Evolutionary conservation across 208 protist genomes (phyloP).

Genomic region (Trichomonas gallinae): DNA sequence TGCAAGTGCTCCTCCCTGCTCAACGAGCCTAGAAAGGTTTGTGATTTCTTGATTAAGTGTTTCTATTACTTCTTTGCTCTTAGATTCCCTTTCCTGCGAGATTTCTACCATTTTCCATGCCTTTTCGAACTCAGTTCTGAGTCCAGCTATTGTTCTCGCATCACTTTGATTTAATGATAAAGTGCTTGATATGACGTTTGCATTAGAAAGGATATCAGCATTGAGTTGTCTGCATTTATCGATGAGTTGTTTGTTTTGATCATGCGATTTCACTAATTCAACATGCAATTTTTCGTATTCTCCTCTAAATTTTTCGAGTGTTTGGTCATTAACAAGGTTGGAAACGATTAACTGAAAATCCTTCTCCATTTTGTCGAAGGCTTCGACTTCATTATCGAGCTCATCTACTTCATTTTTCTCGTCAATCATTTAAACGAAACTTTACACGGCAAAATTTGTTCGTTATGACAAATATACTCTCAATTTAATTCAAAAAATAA

Average conservation of each 20-base stretch:
- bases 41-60: conserved; percentile 73
- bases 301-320: conserved; percentile 73
- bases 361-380: not conserved
- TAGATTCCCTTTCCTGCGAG: conserved; percentile 82
- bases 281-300: conserved; percentile 92
- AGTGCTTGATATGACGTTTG: conserved; percentile 75
- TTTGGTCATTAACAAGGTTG: not conserved
- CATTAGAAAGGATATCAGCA: conserved; percentile 72
- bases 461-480: too few species aligned
- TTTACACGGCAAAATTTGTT: not conserved
- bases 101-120: conserved; percentile 87
- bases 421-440: not conserved
- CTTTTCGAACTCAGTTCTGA: conserved; percentile 57
- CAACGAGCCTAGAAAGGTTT: conserved; percentile 68
- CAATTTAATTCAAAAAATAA: too few species aligned
- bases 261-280: conserved; percentile 78
- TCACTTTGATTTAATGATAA: conserved; percentile 81
- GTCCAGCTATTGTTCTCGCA: conserved; percentile 67
- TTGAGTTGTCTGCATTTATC: conserved; percentile 72
- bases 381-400: not conserved
- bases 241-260: conserved; percentile 81
- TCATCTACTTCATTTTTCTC: not conserved
- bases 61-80: conserved; percentile 74
- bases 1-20: conserved; percentile 67
- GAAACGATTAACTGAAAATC: not conserved